Evolutionary conservation across 345 rosid species (phyloP).

Genomic region (Angophora floribunda): DNA sequence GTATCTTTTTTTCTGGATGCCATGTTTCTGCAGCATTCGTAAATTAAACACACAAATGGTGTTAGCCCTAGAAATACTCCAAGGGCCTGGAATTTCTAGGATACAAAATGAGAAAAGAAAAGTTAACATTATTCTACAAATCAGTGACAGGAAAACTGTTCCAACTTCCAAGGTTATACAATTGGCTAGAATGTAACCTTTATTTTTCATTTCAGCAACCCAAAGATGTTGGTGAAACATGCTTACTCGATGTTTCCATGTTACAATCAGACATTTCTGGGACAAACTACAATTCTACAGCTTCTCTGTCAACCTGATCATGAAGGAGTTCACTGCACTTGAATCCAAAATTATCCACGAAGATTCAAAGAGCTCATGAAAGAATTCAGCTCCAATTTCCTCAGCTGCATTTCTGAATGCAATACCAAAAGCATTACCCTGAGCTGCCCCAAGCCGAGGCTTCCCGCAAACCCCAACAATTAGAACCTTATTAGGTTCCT

Average conservation of each 20-base stretch:
- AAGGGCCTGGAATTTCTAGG: background rate
- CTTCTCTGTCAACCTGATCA: conserved; percentile 80
- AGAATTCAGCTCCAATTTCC: conserved; percentile 75
- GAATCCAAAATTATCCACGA: conserved; percentile 89
- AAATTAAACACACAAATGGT: background rate
- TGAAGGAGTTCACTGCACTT: conserved; percentile 71
- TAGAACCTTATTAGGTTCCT: conserved; percentile 61
- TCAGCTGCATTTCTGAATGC: conserved; percentile 85
- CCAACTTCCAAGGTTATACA: background rate
- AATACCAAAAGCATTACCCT: conserved; percentile 85
- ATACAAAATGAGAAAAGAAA: background rate
- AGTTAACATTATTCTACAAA: background rate
- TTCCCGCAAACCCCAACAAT: conserved; percentile 92
- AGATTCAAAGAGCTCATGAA: conserved; percentile 94
- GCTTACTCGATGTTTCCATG: background rate
- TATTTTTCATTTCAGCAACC: background rate
- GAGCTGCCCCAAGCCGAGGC: conserved; percentile 84
- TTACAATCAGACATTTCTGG: background rate
- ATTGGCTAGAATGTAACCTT: background rate
- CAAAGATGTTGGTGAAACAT: background rate
- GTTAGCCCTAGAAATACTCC: background rate
- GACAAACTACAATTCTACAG: conserved; percentile 19
- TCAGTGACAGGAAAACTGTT: background rate
- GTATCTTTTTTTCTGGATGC: background rate
- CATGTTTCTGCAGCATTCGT: background rate